Percentiles rank a stretch among this genome's conserved stretches.
Evolutionary conservation across 495 filamentous ascomycete genomes (phyloP).

Genomic region (Pseudomonodictys pantanalensis): DNA sequence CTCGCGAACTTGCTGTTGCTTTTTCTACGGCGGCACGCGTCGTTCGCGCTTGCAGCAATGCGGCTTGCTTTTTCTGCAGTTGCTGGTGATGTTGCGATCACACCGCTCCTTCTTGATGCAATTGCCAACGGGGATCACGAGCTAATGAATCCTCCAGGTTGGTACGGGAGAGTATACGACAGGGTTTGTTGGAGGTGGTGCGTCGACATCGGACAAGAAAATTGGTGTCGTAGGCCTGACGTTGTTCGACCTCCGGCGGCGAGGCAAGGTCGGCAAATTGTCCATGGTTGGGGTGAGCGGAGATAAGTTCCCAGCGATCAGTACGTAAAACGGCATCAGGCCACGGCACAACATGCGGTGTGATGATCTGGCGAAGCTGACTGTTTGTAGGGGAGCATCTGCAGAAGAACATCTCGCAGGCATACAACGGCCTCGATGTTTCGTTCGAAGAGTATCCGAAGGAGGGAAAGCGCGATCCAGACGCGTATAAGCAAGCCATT

Average conservation of each 20-base stretch:
- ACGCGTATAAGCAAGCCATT: slow-evolving; percentile 87
- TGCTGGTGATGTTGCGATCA: slow-evolving; percentile 15
- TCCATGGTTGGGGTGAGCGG: slow-evolving; percentile 90
- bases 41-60: slow-evolving; percentile 6
- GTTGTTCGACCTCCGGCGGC: slow-evolving; percentile 81
- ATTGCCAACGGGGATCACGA: slow-evolving; percentile 31
- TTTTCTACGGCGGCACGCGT: slow-evolving; percentile 4
- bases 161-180: slow-evolving; percentile 97
- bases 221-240: slow-evolving; percentile 88
- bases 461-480: slow-evolving; percentile 67
- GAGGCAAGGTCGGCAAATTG: slow-evolving; percentile 82
- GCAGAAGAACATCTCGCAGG: slow-evolving; percentile 79
- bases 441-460: slow-evolving; percentile 79
- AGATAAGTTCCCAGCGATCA: slow-evolving; percentile 84
- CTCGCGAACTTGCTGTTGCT: not conserved
- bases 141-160: slow-evolving; percentile 49
- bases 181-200: slow-evolving; percentile 34
- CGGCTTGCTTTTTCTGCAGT: slow-evolving; percentile 2
- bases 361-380: slow-evolving; percentile 6
- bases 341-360: not conserved
- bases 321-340: slow-evolving; percentile 51
- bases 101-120: slow-evolving; percentile 15
- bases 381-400: slow-evolving; percentile 67
- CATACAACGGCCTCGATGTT: slow-evolving; percentile 83
- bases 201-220: slow-evolving; percentile 50